Conservation (phyloP, 2,329 filamentous ascomycete species). For the Clonostachys chloroleuca region DNA sequence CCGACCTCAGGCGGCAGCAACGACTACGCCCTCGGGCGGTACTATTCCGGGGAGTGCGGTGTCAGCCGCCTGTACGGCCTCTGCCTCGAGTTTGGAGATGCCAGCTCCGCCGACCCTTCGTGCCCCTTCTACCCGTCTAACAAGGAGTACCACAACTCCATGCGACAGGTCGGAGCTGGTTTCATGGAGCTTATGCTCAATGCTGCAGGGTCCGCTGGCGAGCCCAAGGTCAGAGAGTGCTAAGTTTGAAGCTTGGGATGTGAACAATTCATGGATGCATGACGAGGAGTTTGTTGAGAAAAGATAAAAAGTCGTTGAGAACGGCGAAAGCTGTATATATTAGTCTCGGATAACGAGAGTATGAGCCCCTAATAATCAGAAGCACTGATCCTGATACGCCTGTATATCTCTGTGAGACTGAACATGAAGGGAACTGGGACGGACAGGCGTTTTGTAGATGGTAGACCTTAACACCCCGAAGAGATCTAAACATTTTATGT, state of each 20-base stretch:
- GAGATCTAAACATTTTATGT: no score
- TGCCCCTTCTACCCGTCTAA: conserved; percentile 41
- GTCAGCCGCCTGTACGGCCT: conserved; percentile 33
- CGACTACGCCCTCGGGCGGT: conserved; percentile 40
- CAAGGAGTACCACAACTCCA: conserved; percentile 32
- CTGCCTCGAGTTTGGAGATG: conserved; percentile 40
- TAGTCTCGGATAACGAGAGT: no score
- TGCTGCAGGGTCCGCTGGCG: neutral
- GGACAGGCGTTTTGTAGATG: no score
- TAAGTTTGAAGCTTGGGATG: neutral
- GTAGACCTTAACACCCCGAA: no score
- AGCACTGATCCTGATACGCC: no score
- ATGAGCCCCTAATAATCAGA: no score
- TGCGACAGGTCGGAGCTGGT: conserved; percentile 37
- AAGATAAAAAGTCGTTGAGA: no score
- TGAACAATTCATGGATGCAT: no score
- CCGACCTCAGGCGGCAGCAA: conserved; percentile 38
- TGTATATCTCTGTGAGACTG: no score
- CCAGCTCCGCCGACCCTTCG: conserved; percentile 6
- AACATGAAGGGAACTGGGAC: no score
- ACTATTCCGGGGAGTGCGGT: conserved; percentile 25
- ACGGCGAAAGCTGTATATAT: no score
- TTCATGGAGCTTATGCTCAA: conserved; percentile 35
- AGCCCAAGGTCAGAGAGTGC: neutral
- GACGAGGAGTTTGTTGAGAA: no score